A percentile compares a stretch with the other conserved stretches of the same genome.
These are phyloP conservation scores for Vigna reflexopilosa DNA, from an alignment of 306 rosid species.

Conservation along the genomic window DNA sequence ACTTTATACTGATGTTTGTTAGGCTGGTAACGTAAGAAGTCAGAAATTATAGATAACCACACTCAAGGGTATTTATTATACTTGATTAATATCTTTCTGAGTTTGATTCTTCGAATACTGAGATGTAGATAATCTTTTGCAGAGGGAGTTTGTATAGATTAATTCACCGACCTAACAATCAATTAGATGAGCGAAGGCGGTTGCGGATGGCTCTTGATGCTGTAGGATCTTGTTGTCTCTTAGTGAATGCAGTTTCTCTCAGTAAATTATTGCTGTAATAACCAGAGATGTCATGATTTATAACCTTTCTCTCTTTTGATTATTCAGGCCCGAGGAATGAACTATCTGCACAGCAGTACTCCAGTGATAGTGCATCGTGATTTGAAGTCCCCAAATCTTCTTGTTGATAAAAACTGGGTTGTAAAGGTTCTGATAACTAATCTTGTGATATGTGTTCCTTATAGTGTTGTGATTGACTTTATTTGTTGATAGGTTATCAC, in stretches of 20 bases:
- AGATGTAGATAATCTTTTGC: slow-evolving; percentile 54
- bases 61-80: slow-evolving; percentile 17
- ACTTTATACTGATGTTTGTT: slow-evolving; percentile 18
- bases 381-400: slow-evolving; percentile 98
- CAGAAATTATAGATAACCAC: background rate
- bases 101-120: slow-evolving; percentile 48
- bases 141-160: slow-evolving; percentile 99
- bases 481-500: slow-evolving; percentile 39
- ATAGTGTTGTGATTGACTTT: background rate
- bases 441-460: slow-evolving; percentile 31
- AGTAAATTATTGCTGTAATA: slow-evolving; percentile 16
- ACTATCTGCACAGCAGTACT: slow-evolving; percentile 87
- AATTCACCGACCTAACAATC: slow-evolving; percentile 97
- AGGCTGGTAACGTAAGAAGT: slow-evolving; percentile 9
- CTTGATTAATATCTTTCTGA: slow-evolving; percentile 18
- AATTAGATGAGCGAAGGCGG: slow-evolving; percentile 89
- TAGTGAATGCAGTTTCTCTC: slow-evolving; percentile 37
- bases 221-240: slow-evolving; percentile 59
- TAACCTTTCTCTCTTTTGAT: slow-evolving; percentile 39
- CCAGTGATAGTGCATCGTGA: slow-evolving; percentile 97
- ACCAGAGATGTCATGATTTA: slow-evolving; percentile 29
- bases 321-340: slow-evolving; percentile 98
- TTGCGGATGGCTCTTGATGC: slow-evolving; percentile 99
- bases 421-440: slow-evolving; percentile 72
- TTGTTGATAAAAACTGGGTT: slow-evolving; percentile 96